Evolutionary conservation across 495 filamentous ascomycete species (phyloP).

Genomic region (Astrothelium subdiscretum): DNA sequence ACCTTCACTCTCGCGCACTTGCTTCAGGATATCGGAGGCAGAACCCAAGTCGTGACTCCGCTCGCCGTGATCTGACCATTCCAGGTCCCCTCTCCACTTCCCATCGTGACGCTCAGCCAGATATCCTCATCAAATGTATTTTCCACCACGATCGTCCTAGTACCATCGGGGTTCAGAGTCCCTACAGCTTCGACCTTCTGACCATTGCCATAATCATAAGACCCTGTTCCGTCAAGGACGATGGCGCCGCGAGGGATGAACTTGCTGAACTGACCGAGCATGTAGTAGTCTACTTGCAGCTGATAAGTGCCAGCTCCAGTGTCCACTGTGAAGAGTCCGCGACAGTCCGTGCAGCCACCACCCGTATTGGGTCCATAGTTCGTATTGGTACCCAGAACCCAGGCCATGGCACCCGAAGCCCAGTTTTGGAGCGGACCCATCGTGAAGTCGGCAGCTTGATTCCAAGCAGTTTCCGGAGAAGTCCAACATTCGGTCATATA

Average conservation of each 20-base stretch:
- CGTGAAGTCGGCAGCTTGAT: constrained; percentile 40
- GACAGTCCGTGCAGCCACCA: constrained; percentile 39
- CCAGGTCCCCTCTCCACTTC: constrained; percentile 37
- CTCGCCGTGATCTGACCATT: constrained; percentile 36
- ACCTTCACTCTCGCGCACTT: background rate
- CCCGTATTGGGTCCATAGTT: constrained; percentile 41
- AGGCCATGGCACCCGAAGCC: constrained; percentile 40
- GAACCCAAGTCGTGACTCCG: constrained; percentile 43
- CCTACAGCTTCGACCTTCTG: constrained; percentile 38
- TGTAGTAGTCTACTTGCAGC: constrained; percentile 41
- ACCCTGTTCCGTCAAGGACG: constrained; percentile 35
- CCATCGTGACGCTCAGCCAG: constrained; percentile 33
- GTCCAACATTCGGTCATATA: constrained; percentile 54
- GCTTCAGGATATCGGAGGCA: constrained; percentile 21
- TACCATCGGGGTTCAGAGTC: constrained; percentile 40
- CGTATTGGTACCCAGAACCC: constrained; percentile 42
- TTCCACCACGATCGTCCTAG: constrained; percentile 41
- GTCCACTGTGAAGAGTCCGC: constrained; percentile 39
- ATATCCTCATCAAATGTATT: constrained; percentile 41
- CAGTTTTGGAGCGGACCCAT: constrained; percentile 48
- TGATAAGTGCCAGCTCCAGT: constrained; percentile 29
- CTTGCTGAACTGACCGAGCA: constrained; percentile 46
- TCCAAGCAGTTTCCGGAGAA: constrained; percentile 33
- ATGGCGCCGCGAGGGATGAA: constrained; percentile 42
- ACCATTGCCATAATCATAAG: constrained; percentile 35